These are phyloP conservation scores for Collybia mongolica DNA, from an alignment of 768 basidiomycete species.

Conservation along the genomic window DNA sequence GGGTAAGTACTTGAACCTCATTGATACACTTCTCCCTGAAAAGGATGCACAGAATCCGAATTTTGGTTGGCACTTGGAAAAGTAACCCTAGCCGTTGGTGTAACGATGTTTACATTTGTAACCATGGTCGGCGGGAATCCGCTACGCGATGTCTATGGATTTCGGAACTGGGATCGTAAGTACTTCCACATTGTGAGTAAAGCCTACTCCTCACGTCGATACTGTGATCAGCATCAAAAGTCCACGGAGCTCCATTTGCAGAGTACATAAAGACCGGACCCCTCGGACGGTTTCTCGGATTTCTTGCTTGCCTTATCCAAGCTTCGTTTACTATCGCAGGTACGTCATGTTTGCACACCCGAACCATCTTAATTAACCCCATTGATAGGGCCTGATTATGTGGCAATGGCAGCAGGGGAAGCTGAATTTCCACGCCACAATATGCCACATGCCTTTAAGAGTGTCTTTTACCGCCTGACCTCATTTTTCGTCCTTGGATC, in stretches of 20 bases:
- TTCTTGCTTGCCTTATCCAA: slow-evolving; percentile 60
- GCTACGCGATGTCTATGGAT: slow-evolving; percentile 50
- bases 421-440: slow-evolving; percentile 66
- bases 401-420: slow-evolving; percentile 68
- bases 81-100: slow-evolving; percentile 42
- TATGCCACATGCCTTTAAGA: slow-evolving; percentile 67
- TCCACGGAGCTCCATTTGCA: slow-evolving; percentile 51
- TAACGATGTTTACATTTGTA: slow-evolving; percentile 54
- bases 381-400: slow-evolving; percentile 44
- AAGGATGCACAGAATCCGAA: slow-evolving; percentile 40
- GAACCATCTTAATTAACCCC: background rate
- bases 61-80: slow-evolving; percentile 57
- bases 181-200: background rate
- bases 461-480: slow-evolving; percentile 79
- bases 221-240: slow-evolving; percentile 33
- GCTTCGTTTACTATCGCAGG: slow-evolving; percentile 64
- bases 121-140: slow-evolving; percentile 65
- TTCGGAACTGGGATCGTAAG: slow-evolving; percentile 52
- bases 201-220: background rate
- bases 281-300: slow-evolving; percentile 60
- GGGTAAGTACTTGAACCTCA: slow-evolving; percentile 24
- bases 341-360: slow-evolving; percentile 17
- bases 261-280: slow-evolving; percentile 55
- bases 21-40: background rate
- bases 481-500: slow-evolving; percentile 77